Conservation (phyloP, 2,329 filamentous ascomycete species). For the Aureobasidium pullulans region DNA sequence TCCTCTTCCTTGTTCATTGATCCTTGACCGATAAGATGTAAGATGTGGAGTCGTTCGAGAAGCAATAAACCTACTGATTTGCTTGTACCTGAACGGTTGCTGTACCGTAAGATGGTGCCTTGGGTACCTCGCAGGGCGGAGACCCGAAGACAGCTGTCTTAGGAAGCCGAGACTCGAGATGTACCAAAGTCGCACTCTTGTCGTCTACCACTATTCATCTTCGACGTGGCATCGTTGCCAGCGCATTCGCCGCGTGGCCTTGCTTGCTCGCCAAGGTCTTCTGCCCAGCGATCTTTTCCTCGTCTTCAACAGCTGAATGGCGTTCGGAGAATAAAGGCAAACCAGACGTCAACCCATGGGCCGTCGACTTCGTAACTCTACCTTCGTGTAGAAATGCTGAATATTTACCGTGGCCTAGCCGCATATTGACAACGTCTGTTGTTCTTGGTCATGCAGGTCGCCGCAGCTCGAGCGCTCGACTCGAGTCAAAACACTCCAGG, state of each 20-base stretch:
- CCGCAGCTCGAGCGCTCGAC: conserved; percentile 4
- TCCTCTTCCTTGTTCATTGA: neutral
- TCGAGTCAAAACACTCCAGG: neutral
- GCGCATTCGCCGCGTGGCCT: neutral
- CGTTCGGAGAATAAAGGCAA: conserved; percentile 11
- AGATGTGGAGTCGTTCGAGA: neutral
- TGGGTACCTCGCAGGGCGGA: neutral
- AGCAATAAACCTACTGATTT: conserved; percentile 3
- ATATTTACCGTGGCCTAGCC: neutral
- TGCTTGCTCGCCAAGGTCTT: neutral
- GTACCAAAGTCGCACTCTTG: neutral
- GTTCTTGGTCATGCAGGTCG: conserved; percentile 3
- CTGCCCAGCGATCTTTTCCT: neutral
- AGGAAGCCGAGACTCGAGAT: neutral
- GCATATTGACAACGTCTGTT: conserved; percentile 2
- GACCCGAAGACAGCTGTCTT: neutral
- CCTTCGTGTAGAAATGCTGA: conserved; percentile 5
- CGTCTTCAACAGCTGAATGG: neutral
- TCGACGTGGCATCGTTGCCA: neutral
- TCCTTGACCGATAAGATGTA: conserved; percentile 1
- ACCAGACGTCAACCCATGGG: neutral
- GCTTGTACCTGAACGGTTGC: neutral
- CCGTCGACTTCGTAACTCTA: neutral
- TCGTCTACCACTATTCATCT: neutral
- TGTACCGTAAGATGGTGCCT: neutral